Base-by-base conservation (phyloP, 2,329 filamentous ascomycete species). In the Penicillium hordei region DNA sequence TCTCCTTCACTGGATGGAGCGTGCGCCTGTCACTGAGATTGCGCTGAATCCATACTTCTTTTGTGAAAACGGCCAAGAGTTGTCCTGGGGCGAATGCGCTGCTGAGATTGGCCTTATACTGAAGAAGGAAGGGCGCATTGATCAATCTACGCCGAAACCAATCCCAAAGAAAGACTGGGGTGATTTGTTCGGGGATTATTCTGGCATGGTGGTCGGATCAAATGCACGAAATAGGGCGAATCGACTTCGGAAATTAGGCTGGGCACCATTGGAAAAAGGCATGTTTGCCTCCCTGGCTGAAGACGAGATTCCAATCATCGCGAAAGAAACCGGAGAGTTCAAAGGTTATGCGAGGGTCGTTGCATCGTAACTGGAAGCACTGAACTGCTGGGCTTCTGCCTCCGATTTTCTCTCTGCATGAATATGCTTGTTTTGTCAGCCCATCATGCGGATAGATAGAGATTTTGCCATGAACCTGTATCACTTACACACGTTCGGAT, bases 11-110 rank as follows among this genome's bases (percentile, higher is more conserved):
- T 72, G 75, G 56, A 67, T 82, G 19, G 80, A 82, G 56, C 45
- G 62, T 8, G 60, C 67, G 0, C 52, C 70, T 3, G 57, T 71
- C 0, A 57, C 63, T 8, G 66, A 75, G 8, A 59, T 76, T 1
- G 62, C 78, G 1, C 57, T 72, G 33, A 80, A 82, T 58, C 79
- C 78, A 0, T 83, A 82, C 64, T 82, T 77, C 65, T 82, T 82
- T 69, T 77, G 73, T 67, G 80, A 82, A 17, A 59, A 57, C 25
- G 52, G 48, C 8, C 39, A 56, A 21, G 52, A 59, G 13, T 43
- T 59, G 3, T 52, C 52, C 2, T 57, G 52, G 46, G 40, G 48
- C 27, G 34, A 59, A 45, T 57, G 57, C n/a, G 52, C 52, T 8
- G 29, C 33, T 17, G 34, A 40, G 13, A 48, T 59, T 40, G 52